A percentile compares a stretch with the other conserved stretches of the same genome.
Evolutionary conservation across 2,329 filamentous ascomycete genomes (phyloP).

Genomic region (Penicillium sumatraense): DNA sequence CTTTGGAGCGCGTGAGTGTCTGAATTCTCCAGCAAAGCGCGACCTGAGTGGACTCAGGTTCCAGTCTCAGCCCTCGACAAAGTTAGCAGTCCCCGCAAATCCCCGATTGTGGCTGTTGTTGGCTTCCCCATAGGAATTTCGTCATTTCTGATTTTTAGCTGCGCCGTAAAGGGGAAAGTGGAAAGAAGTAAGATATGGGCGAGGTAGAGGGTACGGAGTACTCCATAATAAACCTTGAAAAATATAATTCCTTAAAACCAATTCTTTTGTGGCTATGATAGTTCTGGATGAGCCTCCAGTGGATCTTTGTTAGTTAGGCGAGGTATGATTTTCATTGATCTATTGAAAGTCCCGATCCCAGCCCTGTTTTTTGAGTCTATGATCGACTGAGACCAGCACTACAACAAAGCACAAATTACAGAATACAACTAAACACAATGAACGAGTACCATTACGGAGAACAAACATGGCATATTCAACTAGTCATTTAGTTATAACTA

Average conservation of each 20-base stretch:
- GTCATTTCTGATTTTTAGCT: background rate
- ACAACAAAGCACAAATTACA: background rate
- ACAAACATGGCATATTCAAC: no score
- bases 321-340: background rate
- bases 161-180: background rate
- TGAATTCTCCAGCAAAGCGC: conserved; percentile 6
- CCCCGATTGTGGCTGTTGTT: conserved; percentile 14
- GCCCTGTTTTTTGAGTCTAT: background rate
- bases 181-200: no score
- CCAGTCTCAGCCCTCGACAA: background rate
- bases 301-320: background rate
- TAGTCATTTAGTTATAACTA: no score
- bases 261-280: no score
- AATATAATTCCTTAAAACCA: no score
- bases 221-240: no score
- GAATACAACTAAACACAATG: no score
- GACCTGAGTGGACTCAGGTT: background rate
- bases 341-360: background rate
- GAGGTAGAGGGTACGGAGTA: no score
- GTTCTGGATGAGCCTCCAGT: background rate
- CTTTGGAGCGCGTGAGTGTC: conserved; percentile 11
- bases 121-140: conserved; percentile 5
- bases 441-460: no score
- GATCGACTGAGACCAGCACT: background rate
- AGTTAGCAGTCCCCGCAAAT: conserved; percentile 10